Evolutionary conservation across 305 asterid species (phyloP).

Genomic region (Striga hermonthica): DNA sequence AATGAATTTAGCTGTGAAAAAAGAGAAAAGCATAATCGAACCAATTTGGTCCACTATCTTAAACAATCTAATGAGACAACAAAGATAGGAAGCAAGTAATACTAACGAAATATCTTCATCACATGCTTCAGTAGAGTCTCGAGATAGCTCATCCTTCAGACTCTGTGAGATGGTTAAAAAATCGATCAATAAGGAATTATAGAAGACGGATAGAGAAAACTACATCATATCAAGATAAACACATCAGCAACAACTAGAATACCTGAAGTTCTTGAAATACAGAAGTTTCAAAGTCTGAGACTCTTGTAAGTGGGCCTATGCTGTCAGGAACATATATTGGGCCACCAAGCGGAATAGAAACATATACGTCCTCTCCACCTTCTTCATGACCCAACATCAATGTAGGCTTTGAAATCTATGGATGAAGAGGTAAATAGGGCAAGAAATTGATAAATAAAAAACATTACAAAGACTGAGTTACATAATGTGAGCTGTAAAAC

Average conservation of each 20-base stretch:
- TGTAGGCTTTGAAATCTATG: constrained; percentile 22
- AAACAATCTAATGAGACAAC: constrained; percentile 2
- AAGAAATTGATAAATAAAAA: not conserved
- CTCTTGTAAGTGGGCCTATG: constrained; percentile 64
- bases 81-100: constrained; percentile 20
- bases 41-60: not conserved
- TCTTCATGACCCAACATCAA: constrained; percentile 32
- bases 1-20: constrained; percentile 17
- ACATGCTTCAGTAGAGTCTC: constrained; percentile 37
- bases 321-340: constrained; percentile 60
- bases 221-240: not conserved
- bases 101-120: constrained; percentile 70
- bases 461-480: not conserved
- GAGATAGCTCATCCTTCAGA: constrained; percentile 50
- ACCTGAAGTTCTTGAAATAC: constrained; percentile 69
- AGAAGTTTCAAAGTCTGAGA: constrained; percentile 56
- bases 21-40: constrained; percentile 17
- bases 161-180: constrained; percentile 39
- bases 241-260: constrained; percentile 4
- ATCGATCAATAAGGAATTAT: not conserved
- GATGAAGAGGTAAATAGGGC: not conserved
- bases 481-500: not conserved
- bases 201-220: not conserved
- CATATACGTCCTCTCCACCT: constrained; percentile 47
- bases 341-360: constrained; percentile 82